phyloP scores from a whole-genome alignment of 345 rosid genomes.

The Lumnitzera littorea region DNA sequence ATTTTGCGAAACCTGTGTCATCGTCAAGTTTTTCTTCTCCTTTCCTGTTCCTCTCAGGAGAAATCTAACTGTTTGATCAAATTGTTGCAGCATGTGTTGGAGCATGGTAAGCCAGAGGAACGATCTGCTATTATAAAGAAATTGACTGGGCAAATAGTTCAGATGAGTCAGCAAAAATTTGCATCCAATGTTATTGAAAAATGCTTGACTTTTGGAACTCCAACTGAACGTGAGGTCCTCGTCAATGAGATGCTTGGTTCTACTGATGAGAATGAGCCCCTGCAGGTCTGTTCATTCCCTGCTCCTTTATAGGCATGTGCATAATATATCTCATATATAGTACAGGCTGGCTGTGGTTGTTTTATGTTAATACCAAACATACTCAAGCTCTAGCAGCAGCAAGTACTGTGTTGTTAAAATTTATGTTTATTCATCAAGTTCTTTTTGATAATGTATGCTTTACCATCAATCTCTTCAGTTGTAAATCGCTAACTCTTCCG shows the following conservation, averaged over 20 bases:
- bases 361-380: too few species aligned
- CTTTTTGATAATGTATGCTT: too few species aligned
- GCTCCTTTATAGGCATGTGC: background rate
- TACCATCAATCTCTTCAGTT: too few species aligned
- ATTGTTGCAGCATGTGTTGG: constrained; percentile 75
- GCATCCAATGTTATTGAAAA: constrained; percentile 98
- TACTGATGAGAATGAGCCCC: constrained; percentile 97
- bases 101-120: constrained; percentile 88
- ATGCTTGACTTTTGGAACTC: constrained; percentile 76
- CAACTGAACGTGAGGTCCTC: constrained; percentile 57
- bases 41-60: background rate
- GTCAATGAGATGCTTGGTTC: constrained; percentile 97
- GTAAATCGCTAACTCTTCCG: too few species aligned
- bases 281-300: constrained; percentile 53
- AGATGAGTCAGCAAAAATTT: constrained; percentile 98
- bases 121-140: constrained; percentile 70
- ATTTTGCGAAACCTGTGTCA: background rate
- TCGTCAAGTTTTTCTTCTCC: background rate
- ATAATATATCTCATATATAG: constrained; percentile 1
- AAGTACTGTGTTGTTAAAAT: too few species aligned
- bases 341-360: background rate
- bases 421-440: too few species aligned
- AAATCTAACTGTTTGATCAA: background rate
- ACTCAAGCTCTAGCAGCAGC: too few species aligned
- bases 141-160: constrained; percentile 78